Conservation (phyloP, 2,329 filamentous ascomycete species). For the Aspergillus luchuensis region DNA sequence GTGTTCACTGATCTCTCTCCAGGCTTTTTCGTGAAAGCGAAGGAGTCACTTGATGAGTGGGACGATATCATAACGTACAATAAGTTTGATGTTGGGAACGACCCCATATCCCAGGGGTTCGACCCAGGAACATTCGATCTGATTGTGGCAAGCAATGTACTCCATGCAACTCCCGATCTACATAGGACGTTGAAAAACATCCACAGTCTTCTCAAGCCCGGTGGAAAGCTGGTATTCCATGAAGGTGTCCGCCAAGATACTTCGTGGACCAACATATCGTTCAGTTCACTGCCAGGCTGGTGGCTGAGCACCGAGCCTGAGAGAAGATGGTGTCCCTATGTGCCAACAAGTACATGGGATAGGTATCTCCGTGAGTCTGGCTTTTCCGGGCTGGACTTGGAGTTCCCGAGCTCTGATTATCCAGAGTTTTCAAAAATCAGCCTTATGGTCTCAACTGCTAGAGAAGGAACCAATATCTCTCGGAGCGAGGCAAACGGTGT, state of each 20-base stretch:
- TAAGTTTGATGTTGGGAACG: constrained; percentile 27
- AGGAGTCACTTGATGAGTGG: constrained; percentile 27
- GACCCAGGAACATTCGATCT: constrained; percentile 28
- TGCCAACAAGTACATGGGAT: constrained; percentile 26
- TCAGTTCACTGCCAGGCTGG: constrained; percentile 39
- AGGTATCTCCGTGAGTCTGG: constrained; percentile 22
- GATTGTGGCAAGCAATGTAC: constrained; percentile 32
- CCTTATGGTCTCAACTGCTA: constrained; percentile 12
- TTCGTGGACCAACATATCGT: constrained; percentile 23
- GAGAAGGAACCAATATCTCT: not conserved
- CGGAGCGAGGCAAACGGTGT: too few relatives aligned
- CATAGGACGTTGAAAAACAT: constrained; percentile 27
- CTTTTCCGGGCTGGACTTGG: constrained; percentile 29
- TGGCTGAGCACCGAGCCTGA: constrained; percentile 25
- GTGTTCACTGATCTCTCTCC: constrained; percentile 28
- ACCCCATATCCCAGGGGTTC: constrained; percentile 30
- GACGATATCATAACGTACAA: constrained; percentile 28
- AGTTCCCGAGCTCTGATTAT: constrained; percentile 2
- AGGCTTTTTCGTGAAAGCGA: constrained; percentile 35
- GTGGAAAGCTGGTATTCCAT: constrained; percentile 47
- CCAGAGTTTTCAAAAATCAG: constrained; percentile 7
- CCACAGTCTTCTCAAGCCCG: constrained; percentile 35
- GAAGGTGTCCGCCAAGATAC: constrained; percentile 32
- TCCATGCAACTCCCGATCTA: constrained; percentile 31
- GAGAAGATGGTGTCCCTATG: constrained; percentile 2